These are phyloP conservation scores for Gleditsia sinensis DNA, from an alignment of 306 rosid species.

Conservation along the genomic window DNA sequence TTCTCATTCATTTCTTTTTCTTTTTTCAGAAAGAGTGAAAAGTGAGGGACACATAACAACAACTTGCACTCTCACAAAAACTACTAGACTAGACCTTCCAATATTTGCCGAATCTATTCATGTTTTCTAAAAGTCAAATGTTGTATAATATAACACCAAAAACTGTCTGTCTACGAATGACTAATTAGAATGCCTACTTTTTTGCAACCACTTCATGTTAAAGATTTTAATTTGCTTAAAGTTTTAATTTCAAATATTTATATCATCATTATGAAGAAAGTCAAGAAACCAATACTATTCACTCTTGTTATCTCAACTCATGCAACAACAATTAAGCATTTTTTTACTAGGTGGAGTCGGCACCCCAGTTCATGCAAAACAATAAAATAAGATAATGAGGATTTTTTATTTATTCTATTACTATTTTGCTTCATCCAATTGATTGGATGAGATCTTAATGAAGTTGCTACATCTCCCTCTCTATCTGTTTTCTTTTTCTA, in stretches of 20 bases:
- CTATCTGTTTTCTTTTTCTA: not conserved
- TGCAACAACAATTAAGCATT: too few relatives aligned
- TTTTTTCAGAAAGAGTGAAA: not conserved
- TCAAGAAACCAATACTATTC: too few relatives aligned
- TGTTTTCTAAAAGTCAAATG: constrained; percentile 27
- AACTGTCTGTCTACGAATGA: not conserved
- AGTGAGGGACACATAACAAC: not conserved
- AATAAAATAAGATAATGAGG: not conserved
- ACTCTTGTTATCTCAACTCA: not conserved
- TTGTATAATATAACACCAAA: constrained; percentile 6
- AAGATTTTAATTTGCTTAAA: not conserved
- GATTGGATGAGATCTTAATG: not conserved
- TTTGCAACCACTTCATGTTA: not conserved
- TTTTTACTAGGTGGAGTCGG: too few relatives aligned
- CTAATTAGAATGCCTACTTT: not conserved
- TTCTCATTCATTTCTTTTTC: too few relatives aligned
- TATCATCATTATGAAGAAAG: too few relatives aligned
- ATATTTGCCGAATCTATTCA: constrained; percentile 16
- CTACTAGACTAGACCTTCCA: not conserved
- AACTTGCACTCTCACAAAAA: not conserved
- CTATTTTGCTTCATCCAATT: not conserved
- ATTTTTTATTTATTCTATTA: not conserved
- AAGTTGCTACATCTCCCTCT: constrained; percentile 1
- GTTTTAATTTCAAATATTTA: too few relatives aligned
- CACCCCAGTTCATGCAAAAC: too few relatives aligned